Base-by-base conservation (phyloP, 805 yeast species). In the Komagataella ulmi region DNA sequence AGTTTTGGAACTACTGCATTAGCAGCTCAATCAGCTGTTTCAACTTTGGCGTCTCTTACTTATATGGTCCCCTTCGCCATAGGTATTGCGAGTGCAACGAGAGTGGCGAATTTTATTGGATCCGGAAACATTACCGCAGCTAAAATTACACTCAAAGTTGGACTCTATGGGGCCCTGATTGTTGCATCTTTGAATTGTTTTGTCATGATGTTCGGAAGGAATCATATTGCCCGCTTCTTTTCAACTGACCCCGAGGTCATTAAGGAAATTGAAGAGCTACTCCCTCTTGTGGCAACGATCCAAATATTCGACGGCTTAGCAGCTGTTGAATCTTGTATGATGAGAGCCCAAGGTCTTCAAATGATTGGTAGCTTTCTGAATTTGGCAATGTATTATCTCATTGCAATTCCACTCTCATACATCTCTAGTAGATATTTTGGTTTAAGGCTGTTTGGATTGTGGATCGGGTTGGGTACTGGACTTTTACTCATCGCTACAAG, bases 271-370 rank as follows among this genome's bases (percentile, higher is more conserved):
- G 71, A 73, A 2, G 61, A 65, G 7, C 67, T 83, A 17, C 75
- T 85, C 59, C 89, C 91, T 2, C 68, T 81, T 48, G 76, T 85
- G 23, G 79, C 89, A 1, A 56, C 81, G 2, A 76, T 83, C 56
- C 88, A 84, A 56, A 64, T 86, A 2, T 75, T 78, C 53, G 95
- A 87, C 63, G 82, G 88, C 3, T 61, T 84, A 17, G 83, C 86
- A 14, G 78, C 83, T 47, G 80, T 85, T 17, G 81, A 88, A 2
- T 80, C 84, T 46, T 93, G 90, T 1, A 74, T 83, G 43, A 66
- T 87, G 53, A 69, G 95, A 54, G 89, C 90, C 1, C 83, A 83
- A 62, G 95, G 91, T 0, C 68, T 81, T 48, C 95, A 87, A 62
- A 75, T 73, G 49, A 72, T 84, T 48, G 95, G 95, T 2, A 88